Conservation (phyloP, 768 basidiomycete species). For the Saitozyma podzolica region DNA sequence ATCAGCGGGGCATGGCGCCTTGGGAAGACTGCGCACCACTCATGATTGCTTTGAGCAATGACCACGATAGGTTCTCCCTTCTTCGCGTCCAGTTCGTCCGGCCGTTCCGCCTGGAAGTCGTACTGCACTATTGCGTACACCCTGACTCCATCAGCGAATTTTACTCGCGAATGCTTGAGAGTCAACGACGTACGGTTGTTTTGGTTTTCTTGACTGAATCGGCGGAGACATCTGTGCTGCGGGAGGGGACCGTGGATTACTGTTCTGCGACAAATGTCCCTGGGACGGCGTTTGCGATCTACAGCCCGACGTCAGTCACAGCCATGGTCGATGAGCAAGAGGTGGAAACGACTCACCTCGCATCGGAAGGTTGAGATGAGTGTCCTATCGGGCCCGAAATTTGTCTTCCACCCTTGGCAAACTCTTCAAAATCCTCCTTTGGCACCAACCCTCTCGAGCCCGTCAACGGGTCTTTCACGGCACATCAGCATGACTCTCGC, state of each 20-base stretch:
- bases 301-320: slow-evolving; percentile 1
- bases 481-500: slow-evolving; percentile 4
- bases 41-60: slow-evolving; percentile 98
- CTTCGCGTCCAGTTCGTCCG: slow-evolving; percentile 94
- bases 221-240: slow-evolving; percentile 21
- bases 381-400: neutral
- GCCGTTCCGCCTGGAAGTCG: slow-evolving; percentile 91
- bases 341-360: slow-evolving; percentile 17
- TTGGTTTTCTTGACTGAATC: slow-evolving; percentile 16
- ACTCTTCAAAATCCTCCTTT: slow-evolving; percentile 82
- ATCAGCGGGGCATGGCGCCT: neutral
- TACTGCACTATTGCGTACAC: slow-evolving; percentile 95
- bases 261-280: slow-evolving; percentile 21
- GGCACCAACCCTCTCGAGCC: slow-evolving; percentile 91
- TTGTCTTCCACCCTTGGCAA: slow-evolving; percentile 61
- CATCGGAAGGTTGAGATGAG: neutral
- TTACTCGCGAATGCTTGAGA: neutral
- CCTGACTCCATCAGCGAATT: slow-evolving; percentile 55
- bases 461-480: slow-evolving; percentile 66
- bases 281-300: slow-evolving; percentile 36
- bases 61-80: slow-evolving; percentile 92
- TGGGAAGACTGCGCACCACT: slow-evolving; percentile 62
- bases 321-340: neutral
- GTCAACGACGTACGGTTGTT: slow-evolving; percentile 22
- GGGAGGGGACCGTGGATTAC: slow-evolving; percentile 28